Percentiles rank a stretch among this genome's conserved stretches.
Evolutionary conservation across 192 early-diverging fungal species (phyloP).

Genomic region (Lobosporangium transversale): DNA sequence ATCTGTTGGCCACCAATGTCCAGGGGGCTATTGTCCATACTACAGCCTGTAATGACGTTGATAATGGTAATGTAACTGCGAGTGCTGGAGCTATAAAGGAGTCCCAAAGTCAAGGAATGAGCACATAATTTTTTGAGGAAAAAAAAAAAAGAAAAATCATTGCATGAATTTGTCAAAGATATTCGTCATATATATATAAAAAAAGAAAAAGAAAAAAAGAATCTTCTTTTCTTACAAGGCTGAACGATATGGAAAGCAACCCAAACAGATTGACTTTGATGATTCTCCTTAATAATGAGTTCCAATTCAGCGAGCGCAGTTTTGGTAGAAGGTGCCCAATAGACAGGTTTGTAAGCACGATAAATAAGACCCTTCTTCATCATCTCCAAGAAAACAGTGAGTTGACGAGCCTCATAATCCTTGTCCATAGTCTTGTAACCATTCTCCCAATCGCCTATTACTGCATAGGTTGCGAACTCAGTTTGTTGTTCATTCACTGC

Average conservation of each 20-base stretch:
- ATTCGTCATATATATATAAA: too few relatives aligned
- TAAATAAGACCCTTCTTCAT: slow-evolving; percentile 74
- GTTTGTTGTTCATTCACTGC: slow-evolving; percentile 67
- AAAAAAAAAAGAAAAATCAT: slow-evolving; percentile 3
- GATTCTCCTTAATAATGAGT: slow-evolving; percentile 78
- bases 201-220: too few relatives aligned
- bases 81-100: slow-evolving; percentile 10
- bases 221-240: slow-evolving; percentile 39
- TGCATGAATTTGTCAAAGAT: too few relatives aligned
- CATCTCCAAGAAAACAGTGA: slow-evolving; percentile 79
- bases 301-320: slow-evolving; percentile 85
- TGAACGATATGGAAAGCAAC: slow-evolving; percentile 66
- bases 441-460: slow-evolving; percentile 82
- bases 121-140: not conserved
- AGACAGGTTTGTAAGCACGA: slow-evolving; percentile 82
- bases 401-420: slow-evolving; percentile 76
- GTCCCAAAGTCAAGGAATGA: too few relatives aligned
- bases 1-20: slow-evolving; percentile 79
- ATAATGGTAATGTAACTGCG: slow-evolving; percentile 8
- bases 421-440: slow-evolving; percentile 76
- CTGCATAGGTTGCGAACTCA: slow-evolving; percentile 69
- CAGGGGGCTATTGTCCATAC: slow-evolving; percentile 88
- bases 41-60: slow-evolving; percentile 46
- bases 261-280: slow-evolving; percentile 73
- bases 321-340: slow-evolving; percentile 84